These are phyloP conservation scores for Nigrospora oryzae DNA, from an alignment of 2,329 filamentous ascomycete genomes.

Conservation along the genomic window DNA sequence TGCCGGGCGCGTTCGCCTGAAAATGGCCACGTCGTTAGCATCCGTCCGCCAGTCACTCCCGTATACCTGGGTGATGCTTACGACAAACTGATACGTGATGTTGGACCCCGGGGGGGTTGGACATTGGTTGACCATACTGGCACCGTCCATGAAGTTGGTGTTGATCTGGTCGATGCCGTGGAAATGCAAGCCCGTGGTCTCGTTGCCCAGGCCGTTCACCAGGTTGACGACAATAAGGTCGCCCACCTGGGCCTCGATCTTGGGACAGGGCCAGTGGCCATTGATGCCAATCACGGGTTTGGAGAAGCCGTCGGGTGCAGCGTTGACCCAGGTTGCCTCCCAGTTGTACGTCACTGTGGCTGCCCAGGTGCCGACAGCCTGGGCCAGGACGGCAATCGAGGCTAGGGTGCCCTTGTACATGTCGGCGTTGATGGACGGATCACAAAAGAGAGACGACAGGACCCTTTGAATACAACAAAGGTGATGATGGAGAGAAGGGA, in stretches of 20 bases:
- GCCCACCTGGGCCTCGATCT: constrained; percentile 44
- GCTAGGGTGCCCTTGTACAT: constrained; percentile 9
- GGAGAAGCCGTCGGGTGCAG: constrained; percentile 50
- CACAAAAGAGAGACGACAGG: too few species aligned
- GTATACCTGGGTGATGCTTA: constrained; percentile 14
- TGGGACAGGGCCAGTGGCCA: constrained; percentile 54
- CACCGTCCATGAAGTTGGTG: constrained; percentile 52
- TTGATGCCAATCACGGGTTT: constrained; percentile 59
- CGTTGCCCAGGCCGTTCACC: constrained; percentile 40
- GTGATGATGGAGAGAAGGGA: too few species aligned
- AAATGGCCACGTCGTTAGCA: neutral
- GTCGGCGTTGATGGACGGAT: neutral
- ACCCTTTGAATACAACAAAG: too few species aligned
- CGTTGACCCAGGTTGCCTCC: constrained; percentile 52
- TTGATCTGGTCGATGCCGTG: constrained; percentile 55
- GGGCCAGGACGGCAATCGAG: constrained; percentile 7
- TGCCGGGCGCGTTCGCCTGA: constrained; percentile 31
- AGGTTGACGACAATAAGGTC: constrained; percentile 41
- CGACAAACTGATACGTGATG: constrained; percentile 50
- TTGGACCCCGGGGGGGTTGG: constrained; percentile 40
- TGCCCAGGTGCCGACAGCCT: constrained; percentile 19
- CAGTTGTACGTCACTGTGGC: constrained; percentile 47
- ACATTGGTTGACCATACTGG: constrained; percentile 47
- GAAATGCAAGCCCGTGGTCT: constrained; percentile 46
- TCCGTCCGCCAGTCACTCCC: neutral